Evolutionary conservation across 2,329 filamentous ascomycete species (phyloP).

Genomic region (Uncinocarpus reesii): DNA sequence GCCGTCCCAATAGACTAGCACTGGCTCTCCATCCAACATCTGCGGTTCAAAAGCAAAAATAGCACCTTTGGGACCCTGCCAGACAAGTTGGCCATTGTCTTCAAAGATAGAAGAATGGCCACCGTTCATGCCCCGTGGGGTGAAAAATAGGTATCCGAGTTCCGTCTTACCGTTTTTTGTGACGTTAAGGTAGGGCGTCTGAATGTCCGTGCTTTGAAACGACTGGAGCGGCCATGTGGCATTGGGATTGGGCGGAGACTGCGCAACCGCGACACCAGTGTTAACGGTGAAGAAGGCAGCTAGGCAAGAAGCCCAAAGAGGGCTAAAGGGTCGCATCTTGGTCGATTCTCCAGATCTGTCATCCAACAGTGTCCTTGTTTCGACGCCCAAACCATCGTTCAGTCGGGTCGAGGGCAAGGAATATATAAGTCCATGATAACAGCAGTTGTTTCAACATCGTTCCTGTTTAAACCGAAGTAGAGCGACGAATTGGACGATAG

Average conservation of each 20-base stretch:
- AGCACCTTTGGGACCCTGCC: constrained; percentile 27
- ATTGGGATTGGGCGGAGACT: not conserved
- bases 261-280: not conserved
- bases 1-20: constrained; percentile 32
- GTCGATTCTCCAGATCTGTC: not conserved
- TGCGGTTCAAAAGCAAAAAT: constrained; percentile 27
- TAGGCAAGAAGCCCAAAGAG: not conserved
- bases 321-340: not conserved
- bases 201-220: constrained; percentile 16
- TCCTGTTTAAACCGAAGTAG: not conserved
- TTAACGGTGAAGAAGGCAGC: not conserved
- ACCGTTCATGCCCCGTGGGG: constrained; percentile 22
- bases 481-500: not conserved
- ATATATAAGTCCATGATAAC: not conserved
- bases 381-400: not conserved
- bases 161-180: constrained; percentile 25
- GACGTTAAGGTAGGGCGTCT: constrained; percentile 26
- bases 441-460: no score
- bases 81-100: constrained; percentile 29
- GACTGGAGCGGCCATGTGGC: constrained; percentile 17
- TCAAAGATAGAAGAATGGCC: constrained; percentile 30
- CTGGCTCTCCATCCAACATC: constrained; percentile 25
- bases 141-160: constrained; percentile 29
- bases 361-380: not conserved
- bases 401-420: not conserved